Evolutionary conservation across 2,329 filamentous ascomycete genomes (phyloP), one percentile per base, ranked within the genome.

Genomic region (Penicillium sp.): DNA sequence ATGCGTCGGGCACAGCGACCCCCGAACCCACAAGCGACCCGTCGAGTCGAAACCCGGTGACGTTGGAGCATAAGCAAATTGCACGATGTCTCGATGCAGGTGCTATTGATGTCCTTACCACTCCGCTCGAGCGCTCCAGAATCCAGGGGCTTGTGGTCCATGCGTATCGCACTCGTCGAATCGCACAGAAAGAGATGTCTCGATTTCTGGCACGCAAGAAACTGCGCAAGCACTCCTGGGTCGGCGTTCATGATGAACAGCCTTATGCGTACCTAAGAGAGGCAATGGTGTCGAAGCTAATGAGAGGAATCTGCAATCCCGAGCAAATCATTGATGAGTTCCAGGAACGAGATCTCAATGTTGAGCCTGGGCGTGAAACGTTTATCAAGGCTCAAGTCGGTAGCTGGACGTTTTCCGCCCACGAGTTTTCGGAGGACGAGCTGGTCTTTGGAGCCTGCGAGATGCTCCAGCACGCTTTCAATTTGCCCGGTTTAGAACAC

Each of bases 221-320:
- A 52, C 81, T 83, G 30, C 79, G 89, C 39, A 94, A 94, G 65
- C 80, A 88, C 37, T 95, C 90, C 0, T 95, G 90, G 90, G 88
- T 95, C 28, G 89, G 90, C 17, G 78, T 94, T 8, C 80, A 87
- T 57, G 86, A 91, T 52, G 80, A 87, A 54, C 85, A 90, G 61
- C 88, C 89, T 1, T 95, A 89, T 68, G 83, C 87, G 11, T 95
- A 95, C 67, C 70, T 96, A 39, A 78, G 90, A 45, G 90, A 96
- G 69, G 87, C 86, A 34, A 95, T 96, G 71, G 90, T 96, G 4
- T 93, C 88, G 1, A 83, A 83, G 41, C 75, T 96, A 41, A 93
- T 95, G 86, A 84, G 83, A 57, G 82, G 87, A 25, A 95, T 95
- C 39, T 95, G 90, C 65, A 86, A 84, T 48, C 79, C 70, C 60